Percentiles rank a stretch among this genome's conserved stretches.
phyloP scores from a whole-genome alignment of 495 filamentous ascomycete species.

The Xylaria intraflava region DNA sequence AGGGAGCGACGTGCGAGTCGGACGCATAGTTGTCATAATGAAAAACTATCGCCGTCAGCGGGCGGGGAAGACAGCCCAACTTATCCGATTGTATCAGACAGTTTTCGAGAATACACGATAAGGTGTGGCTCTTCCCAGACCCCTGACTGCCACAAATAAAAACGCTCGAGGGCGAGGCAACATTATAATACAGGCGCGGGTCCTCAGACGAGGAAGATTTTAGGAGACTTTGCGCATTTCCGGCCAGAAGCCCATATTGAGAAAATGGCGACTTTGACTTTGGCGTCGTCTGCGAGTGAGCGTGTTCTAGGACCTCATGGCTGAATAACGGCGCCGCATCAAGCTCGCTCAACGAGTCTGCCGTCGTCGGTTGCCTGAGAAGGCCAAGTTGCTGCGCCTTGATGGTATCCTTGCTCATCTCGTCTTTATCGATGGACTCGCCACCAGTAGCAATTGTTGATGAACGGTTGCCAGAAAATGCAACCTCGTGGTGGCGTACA shows the following conservation, averaged over 20 bases:
- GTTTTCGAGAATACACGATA: slow-evolving; percentile 65
- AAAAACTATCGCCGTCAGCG: slow-evolving; percentile 60
- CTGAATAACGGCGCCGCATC: slow-evolving; percentile 35
- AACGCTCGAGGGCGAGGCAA: slow-evolving; percentile 56
- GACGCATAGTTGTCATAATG: slow-evolving; percentile 60
- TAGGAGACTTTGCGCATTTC: slow-evolving; percentile 15
- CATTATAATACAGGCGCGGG: slow-evolving; percentile 57
- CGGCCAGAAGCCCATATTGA: slow-evolving; percentile 39
- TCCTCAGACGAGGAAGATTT: slow-evolving; percentile 28
- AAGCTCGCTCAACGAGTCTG: slow-evolving; percentile 30
- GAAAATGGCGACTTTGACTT: slow-evolving; percentile 14
- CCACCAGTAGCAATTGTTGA: no score
- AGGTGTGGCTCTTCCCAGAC: slow-evolving; percentile 67
- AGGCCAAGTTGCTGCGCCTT: not conserved
- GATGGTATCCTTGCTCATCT: no score
- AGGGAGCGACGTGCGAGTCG: slow-evolving; percentile 47
- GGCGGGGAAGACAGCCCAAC: slow-evolving; percentile 35
- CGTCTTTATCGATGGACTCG: no score
- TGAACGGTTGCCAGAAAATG: no score
- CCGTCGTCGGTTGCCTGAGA: not conserved
- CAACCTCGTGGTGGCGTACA: no score
- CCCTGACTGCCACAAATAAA: slow-evolving; percentile 78
- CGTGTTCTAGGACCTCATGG: slow-evolving; percentile 27
- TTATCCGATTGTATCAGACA: slow-evolving; percentile 38
- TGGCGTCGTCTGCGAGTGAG: not conserved